Base-by-base conservation (phyloP, 805 yeast species). In the Lipomyces yamanashiensis region DNA sequence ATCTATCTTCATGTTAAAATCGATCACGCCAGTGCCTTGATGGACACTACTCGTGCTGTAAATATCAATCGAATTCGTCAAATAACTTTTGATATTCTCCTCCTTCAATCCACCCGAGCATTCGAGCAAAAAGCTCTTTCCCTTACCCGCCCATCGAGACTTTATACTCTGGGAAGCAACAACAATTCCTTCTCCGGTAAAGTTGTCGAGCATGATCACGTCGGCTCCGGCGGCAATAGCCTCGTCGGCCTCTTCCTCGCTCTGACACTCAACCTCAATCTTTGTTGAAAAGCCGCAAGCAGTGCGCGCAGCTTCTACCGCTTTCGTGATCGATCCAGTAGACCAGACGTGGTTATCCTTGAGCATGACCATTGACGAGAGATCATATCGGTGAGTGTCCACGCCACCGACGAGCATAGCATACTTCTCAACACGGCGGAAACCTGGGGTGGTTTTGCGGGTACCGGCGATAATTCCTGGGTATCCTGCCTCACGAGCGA, bases 201-300 rank as follows among this genome's bases (percentile, higher is more conserved):
- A 93, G 75, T 92, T 92, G 73, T 92, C 98, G 72, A 92, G 82
- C 98, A 92, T 92, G 65, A 93, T 87, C 21, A 93, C 89, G 75
- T 92, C 98, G 0, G 98, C 98, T 12, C 98, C 98, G 1, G 98
- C 96, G 15, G 80, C 84, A 71, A 93, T 93, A 33, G 98, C 98
- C 74, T 93, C 98, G 67, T 83, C 80, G 1, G 98, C 98, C 72
- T 92, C 97, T 5, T 77, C 84, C 74, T 89, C 96, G 62, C 83
- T 79, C 74, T 90, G 92, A 63, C 92, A 92, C 76, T 92, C 98
- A 41, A 92, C 98, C 76, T 92, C 98, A 61, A 92, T 88, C 76
- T 92, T 92, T 44, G 88, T 82, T 2, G 96, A 84, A 76, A 92
- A 92, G 2, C 98, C 98, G 73, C 91, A 89, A 0, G 87, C 96